Conservation (phyloP, 2,329 filamentous ascomycete genomes). For the Alternaria longipes region DNA sequence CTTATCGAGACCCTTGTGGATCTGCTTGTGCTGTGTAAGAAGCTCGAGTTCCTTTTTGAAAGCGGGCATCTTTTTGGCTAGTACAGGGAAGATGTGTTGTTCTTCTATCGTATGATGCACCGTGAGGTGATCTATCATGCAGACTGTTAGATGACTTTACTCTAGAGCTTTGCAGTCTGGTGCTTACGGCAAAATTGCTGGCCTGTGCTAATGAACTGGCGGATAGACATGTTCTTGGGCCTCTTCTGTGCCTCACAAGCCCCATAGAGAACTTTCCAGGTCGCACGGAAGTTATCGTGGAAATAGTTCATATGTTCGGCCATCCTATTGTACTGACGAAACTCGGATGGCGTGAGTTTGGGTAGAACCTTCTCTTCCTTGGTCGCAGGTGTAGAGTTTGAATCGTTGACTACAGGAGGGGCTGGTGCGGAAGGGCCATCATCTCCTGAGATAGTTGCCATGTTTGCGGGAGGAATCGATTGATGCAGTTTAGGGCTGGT, state of each 20-base stretch:
- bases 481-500: constrained; percentile 5
- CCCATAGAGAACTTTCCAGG: constrained; percentile 75
- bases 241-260: constrained; percentile 69
- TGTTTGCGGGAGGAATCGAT: constrained; percentile 2
- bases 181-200: constrained; percentile 68
- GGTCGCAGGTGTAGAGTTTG: background rate
- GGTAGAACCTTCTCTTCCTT: constrained; percentile 59
- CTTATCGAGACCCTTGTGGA: constrained; percentile 77
- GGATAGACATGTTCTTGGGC: constrained; percentile 70
- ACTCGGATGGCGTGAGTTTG: constrained; percentile 72
- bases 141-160: background rate
- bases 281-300: constrained; percentile 50
- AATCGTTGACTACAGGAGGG: constrained; percentile 8
- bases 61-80: constrained; percentile 80
- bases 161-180: background rate
- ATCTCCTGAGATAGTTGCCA: constrained; percentile 12
- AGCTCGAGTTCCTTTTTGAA: constrained; percentile 74
- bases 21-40: constrained; percentile 77
- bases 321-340: constrained; percentile 74
- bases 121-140: constrained; percentile 63
- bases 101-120: constrained; percentile 88
- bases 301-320: constrained; percentile 79
- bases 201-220: constrained; percentile 72
- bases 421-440: constrained; percentile 9
- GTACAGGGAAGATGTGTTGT: constrained; percentile 77